Evolutionary conservation across 169 alveolate genomes (phyloP).

Genomic region (Eimeria acervulina): DNA sequence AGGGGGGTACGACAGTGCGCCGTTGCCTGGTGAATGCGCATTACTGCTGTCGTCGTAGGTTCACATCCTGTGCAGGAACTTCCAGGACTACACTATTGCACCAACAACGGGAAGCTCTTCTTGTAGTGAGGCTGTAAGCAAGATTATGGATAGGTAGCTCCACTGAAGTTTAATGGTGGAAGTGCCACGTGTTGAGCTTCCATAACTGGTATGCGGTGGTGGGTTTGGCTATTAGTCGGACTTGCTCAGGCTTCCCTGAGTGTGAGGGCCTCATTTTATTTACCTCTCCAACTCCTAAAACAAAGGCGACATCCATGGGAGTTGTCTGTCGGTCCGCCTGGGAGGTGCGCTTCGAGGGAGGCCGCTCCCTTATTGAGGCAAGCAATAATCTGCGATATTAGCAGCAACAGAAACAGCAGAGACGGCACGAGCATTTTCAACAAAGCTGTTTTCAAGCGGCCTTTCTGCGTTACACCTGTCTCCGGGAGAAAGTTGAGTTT

Average conservation of each 20-base stretch:
- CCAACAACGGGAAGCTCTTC: neutral
- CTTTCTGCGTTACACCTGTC: neutral
- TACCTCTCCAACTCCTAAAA: neutral
- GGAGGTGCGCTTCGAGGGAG: neutral
- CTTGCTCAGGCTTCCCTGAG: constrained; percentile 36
- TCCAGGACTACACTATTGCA: neutral
- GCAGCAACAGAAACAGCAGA: neutral
- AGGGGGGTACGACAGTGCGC: neutral
- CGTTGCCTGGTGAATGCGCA: neutral
- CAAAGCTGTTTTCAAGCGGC: neutral
- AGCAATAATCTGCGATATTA: neutral
- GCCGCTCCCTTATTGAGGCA: neutral
- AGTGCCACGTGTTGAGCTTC: neutral
- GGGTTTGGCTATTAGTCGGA: constrained; percentile 26
- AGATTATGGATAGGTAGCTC: neutral
- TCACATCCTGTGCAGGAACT: neutral
- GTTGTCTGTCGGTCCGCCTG: neutral
- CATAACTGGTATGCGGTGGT: constrained; percentile 28
- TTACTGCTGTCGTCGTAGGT: neutral
- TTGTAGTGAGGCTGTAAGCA: neutral
- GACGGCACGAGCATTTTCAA: neutral
- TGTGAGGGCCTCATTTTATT: constrained; percentile 2
- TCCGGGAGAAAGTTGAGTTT: neutral
- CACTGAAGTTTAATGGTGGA: neutral
- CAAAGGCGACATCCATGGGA: neutral